phyloP scores from a whole-genome alignment of 176 grass and related monocot species.

The Oryza coarctata region DNA sequence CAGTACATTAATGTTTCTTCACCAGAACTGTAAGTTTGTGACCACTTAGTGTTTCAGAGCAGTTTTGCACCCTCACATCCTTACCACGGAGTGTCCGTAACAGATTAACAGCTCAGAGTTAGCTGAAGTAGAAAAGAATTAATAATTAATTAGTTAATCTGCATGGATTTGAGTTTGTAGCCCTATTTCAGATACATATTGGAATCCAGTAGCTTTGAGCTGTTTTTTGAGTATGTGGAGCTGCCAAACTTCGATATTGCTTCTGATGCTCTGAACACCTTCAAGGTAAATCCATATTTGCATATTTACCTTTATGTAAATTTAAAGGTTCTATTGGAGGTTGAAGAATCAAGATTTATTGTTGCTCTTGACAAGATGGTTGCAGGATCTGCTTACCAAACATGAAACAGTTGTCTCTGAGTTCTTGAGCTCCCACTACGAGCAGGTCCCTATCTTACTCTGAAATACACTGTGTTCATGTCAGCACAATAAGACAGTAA shows the following conservation, averaged over 20 bases:
- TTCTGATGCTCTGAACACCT: conserved; percentile 75
- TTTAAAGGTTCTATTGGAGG: neutral
- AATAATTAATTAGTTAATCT: conserved; percentile 26
- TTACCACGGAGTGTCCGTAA: neutral
- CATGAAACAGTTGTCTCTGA: conserved; percentile 66
- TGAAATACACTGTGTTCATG: conserved; percentile 19
- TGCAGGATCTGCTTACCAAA: conserved; percentile 76
- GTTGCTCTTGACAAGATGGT: conserved; percentile 38
- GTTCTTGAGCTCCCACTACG: conserved; percentile 58
- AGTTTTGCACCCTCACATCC: neutral
- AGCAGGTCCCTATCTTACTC: conserved; percentile 48
- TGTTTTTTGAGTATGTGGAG: conserved; percentile 82
- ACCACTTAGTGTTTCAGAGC: neutral
- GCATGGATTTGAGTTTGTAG: conserved; percentile 54
- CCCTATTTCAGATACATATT: conserved; percentile 74
- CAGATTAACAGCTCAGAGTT: neutral
- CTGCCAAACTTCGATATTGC: conserved; percentile 84
- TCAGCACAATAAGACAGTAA: neutral
- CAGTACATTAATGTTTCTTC: no score
- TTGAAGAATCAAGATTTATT: conserved; percentile 22
- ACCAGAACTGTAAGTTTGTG: neutral
- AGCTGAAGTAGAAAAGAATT: conserved; percentile 13
- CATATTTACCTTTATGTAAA: neutral
- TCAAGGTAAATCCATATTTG: conserved; percentile 57
- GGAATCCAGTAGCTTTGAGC: conserved; percentile 71